Conservation (phyloP, 352 stramenopile species). For the Phytophthora agathidicida region DNA sequence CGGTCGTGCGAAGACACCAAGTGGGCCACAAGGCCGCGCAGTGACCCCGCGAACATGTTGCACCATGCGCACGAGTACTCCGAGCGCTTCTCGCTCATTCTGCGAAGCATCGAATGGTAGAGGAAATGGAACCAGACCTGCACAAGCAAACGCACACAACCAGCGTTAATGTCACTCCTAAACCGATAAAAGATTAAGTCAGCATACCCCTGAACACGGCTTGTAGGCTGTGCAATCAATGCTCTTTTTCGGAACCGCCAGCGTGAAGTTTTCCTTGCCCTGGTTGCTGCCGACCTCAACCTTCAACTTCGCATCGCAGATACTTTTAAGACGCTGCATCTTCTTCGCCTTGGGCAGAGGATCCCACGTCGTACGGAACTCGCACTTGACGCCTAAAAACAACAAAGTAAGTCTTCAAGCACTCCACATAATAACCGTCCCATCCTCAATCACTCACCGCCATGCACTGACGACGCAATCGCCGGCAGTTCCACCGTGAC, state of each 20-base stretch:
- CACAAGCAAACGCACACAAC: not conserved
- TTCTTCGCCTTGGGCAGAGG: conserved; percentile 39
- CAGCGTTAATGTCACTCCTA: not conserved
- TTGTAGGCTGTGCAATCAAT: conserved; percentile 20
- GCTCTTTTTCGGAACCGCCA: conserved; percentile 51
- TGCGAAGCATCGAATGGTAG: conserved; percentile 80
- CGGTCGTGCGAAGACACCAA: conserved; percentile 80
- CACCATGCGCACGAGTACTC: conserved; percentile 87
- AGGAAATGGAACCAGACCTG: conserved; percentile 88
- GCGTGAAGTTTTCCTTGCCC: conserved; percentile 31
- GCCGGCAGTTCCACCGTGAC: conserved; percentile 61
- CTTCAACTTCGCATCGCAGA: conserved; percentile 47
- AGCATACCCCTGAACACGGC: conserved; percentile 37
- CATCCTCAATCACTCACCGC: conserved; percentile 40
- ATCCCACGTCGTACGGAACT: conserved; percentile 61
- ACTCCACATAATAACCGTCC: not conserved
- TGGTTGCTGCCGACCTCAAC: conserved; percentile 21
- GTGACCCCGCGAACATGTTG: conserved; percentile 79
- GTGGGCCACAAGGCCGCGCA: conserved; percentile 75
- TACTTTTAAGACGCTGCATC: conserved; percentile 47
- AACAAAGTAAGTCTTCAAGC: conserved; percentile 18
- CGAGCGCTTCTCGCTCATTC: conserved; percentile 82
- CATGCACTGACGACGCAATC: conserved; percentile 46
- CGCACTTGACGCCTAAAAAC: conserved; percentile 55
- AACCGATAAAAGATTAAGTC: not conserved